Percentiles rank a stretch among this genome's conserved stretches.
Evolutionary conservation across 805 yeast species (phyloP).

Genomic region (Kodamaea sagamina): DNA sequence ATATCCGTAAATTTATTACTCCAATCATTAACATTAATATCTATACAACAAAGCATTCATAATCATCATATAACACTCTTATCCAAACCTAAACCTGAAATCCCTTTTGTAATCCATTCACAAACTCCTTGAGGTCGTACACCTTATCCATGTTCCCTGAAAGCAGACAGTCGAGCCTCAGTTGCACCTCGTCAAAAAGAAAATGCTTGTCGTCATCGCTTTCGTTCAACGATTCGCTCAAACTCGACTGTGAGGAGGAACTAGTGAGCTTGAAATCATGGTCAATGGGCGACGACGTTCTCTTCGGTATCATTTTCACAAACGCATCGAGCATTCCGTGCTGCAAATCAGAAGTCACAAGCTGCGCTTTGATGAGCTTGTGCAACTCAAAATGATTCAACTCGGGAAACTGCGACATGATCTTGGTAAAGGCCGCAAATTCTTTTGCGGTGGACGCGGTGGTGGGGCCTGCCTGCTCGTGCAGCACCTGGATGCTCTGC

Average conservation of each 20-base stretch:
- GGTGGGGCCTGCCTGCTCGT: not conserved
- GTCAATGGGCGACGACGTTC: slow-evolving; percentile 11
- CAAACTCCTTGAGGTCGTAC: slow-evolving; percentile 27
- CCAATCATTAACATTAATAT: too few relatives aligned
- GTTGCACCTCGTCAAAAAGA: slow-evolving; percentile 27
- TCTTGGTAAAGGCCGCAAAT: slow-evolving; percentile 1
- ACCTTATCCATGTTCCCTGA: slow-evolving; percentile 26
- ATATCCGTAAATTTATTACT: too few relatives aligned
- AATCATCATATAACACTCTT: too few relatives aligned
- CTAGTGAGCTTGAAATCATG: slow-evolving; percentile 13
- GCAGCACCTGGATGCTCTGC: not conserved
- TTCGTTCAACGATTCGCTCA: slow-evolving; percentile 3
- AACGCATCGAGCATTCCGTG: slow-evolving; percentile 15
- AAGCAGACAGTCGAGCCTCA: slow-evolving; percentile 24
- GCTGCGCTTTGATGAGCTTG: slow-evolving; percentile 13
- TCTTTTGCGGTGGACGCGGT: not conserved
- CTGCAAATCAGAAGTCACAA: slow-evolving; percentile 13
- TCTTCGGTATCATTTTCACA: slow-evolving; percentile 20
- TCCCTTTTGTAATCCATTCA: slow-evolving; percentile 13
- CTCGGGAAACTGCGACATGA: slow-evolving; percentile 5
- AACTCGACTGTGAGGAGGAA: slow-evolving; percentile 12
- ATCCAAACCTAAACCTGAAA: slow-evolving; percentile 6
- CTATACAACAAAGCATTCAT: too few relatives aligned
- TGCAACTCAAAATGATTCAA: slow-evolving; percentile 15
- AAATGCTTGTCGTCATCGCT: slow-evolving; percentile 26